Evolutionary conservation across 306 rosid genomes (phyloP), one percentile per base, ranked within the genome.

Genomic region (Begonia masoniana): DNA sequence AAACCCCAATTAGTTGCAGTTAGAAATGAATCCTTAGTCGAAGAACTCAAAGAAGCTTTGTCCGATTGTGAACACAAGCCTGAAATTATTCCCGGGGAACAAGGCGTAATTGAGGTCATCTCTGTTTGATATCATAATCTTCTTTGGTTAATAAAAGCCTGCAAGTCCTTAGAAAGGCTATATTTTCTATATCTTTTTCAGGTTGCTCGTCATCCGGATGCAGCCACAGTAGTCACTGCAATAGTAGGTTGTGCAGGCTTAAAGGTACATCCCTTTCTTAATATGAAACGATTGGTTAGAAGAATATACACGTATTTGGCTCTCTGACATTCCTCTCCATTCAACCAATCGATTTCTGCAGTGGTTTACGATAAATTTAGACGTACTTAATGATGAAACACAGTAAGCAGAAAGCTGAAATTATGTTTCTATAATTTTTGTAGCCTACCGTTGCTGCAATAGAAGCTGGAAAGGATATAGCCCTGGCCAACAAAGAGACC

Each of bases 401-500:
- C 62, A 67, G 23, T 56, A 51, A 45, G 47, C 56, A 63, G 54
- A 60, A 62, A 66, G 47, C 74, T 76, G 76, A 78, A 68, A 48
- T 5, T 42, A 42, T 43, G 17, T 51, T 43, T 49, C 52, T 62
- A 58, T 68, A 70, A 35, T 54, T 66, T 69, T 61, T 64, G 61
- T 76, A 91, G 99, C 99, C 99, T 57, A 91, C 99, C 36, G 99
- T 91, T 58, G 99, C 99, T 56, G 99, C 99, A 9, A 91, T 91
- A 41, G 92, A 91, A 76, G 99, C 96, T 23, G 99, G 99, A 66
- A 91, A 91, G 76, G 92, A 91, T 83, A 91, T 91, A 75, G 99
- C 99, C 59, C 78, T 91, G 71, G 99, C 99, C 63, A 91, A 91
- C 66, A 91, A 91, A 73, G 99, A 91, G 77, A 91, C 99, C 52